Base-by-base conservation (phyloP, 192 early-diverging fungal genomes). In the Coemansia sp. region DNA sequence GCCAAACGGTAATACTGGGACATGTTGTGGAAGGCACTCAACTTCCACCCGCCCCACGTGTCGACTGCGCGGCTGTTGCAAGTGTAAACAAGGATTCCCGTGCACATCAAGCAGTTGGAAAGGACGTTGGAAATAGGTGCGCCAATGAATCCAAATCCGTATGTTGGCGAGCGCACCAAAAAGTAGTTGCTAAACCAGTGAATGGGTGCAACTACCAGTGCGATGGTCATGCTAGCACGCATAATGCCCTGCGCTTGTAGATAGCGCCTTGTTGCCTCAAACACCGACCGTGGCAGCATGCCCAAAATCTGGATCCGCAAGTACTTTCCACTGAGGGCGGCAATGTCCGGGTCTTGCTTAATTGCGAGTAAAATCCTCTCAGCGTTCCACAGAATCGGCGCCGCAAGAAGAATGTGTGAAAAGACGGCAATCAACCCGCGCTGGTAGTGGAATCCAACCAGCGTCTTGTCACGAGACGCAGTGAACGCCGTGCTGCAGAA, bases 181-280 rank as follows among this genome's bases (percentile, higher is more conserved):
- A 85, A 37, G 55, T 92, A 96, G 75, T 90, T 94, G 62, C 90
- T 69, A 20, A 88, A 53, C 0, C 90, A 68, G 66, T 94, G 94
- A 52, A 94, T 59, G 6, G 91, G 92, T 16, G 89, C 63, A 2
- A 88, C 86, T 45, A 90, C 72, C 25, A 88, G 36, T n/a, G 93
- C 82, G 21, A 95, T 85, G 57, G 82, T 84, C 37, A 91, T 92
- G 28, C 84, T 84, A 0, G 91, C 92, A 28, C 89, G 84, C 96
- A 98, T 95, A 65, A 90, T 89, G 58, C 90, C 95, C 79, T 98
- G 96, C 0, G 90, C 88, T 68, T 96, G 92, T 21, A 96, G 79
- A 68, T 85, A 96, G 57, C 92, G 86, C 68, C 92, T 91, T 37
- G 93, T 68, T 66, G 89, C 91, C 61, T 97, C 94, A 84, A 91